phyloP scores from a whole-genome alignment of 116 monocot species.

The Zostera marina region DNA sequence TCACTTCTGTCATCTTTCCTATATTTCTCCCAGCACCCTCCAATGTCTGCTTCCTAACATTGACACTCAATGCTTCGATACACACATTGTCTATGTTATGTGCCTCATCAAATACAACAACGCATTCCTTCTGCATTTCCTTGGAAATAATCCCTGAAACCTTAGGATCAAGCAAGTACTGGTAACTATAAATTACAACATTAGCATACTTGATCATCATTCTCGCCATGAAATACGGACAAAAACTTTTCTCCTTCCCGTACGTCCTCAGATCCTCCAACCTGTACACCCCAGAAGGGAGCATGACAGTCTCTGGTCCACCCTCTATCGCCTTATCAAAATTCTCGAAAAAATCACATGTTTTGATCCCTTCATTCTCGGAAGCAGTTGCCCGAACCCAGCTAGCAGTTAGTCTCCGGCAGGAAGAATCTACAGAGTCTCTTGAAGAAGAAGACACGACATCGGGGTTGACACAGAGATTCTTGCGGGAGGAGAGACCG shows the following conservation, averaged over 20 bases:
- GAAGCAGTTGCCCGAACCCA: constrained; percentile 74
- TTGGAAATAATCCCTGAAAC: constrained; percentile 87
- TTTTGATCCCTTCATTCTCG: constrained; percentile 25
- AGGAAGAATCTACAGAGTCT: constrained; percentile 79
- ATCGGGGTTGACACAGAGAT: constrained; percentile 76
- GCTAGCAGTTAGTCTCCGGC: constrained; percentile 74
- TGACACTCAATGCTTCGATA: constrained; percentile 91
- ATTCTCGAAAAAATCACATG: constrained; percentile 64
- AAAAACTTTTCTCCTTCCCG: constrained; percentile 53
- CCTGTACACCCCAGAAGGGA: constrained; percentile 81
- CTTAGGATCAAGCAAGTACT: constrained; percentile 91
- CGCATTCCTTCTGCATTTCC: constrained; percentile 92
- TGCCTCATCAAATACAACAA: constrained; percentile 95
- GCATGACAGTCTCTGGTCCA: constrained; percentile 40
- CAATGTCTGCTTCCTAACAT: constrained; percentile 66
- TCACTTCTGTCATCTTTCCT: constrained; percentile 54
- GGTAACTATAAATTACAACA: constrained; percentile 91
- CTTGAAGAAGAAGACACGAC: constrained; percentile 44
- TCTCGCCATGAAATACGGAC: constrained; percentile 90
- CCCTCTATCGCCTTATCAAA: constrained; percentile 29
- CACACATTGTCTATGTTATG: constrained; percentile 99
- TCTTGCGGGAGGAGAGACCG: constrained; percentile 88
- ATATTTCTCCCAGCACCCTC: constrained; percentile 92
- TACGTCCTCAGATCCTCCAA: constrained; percentile 51
- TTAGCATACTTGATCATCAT: constrained; percentile 69